These are phyloP conservation scores for Bruguiera gymnorhiza DNA, from an alignment of 345 rosid species.

Conservation along the genomic window DNA sequence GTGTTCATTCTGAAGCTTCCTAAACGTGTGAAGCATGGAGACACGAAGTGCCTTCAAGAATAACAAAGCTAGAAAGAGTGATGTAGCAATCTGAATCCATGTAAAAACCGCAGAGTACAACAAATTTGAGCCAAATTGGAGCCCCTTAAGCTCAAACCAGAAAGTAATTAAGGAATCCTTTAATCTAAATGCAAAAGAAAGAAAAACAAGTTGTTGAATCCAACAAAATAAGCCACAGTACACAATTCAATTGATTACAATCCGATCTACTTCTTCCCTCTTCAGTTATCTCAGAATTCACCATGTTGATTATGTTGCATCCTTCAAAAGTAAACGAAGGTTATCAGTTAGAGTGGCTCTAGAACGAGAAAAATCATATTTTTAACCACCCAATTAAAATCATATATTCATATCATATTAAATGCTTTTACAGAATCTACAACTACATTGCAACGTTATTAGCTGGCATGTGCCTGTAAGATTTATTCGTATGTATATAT, in stretches of 20 bases:
- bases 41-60: no score
- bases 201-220: not conserved
- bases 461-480: no score
- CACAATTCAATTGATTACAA: slow-evolving; percentile 3
- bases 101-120: not conserved
- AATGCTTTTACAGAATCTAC: not conserved
- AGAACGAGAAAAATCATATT: no score
- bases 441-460: no score
- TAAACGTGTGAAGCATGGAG: no score
- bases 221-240: not conserved
- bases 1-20: no score
- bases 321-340: not conserved
- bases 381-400: not conserved
- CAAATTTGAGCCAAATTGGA: not conserved
- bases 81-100: no score
- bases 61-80: no score
- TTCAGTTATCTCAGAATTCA: slow-evolving; percentile 3
- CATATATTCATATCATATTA: not conserved
- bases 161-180: not conserved
- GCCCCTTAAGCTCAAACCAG: slow-evolving; percentile 6
- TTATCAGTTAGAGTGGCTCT: not conserved
- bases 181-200: not conserved
- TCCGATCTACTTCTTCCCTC: slow-evolving; percentile 6
- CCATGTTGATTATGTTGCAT: not conserved
- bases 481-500: no score